Base-by-base conservation (phyloP, 2,329 filamentous ascomycete genomes). In the Karstenula rhodostoma region DNA sequence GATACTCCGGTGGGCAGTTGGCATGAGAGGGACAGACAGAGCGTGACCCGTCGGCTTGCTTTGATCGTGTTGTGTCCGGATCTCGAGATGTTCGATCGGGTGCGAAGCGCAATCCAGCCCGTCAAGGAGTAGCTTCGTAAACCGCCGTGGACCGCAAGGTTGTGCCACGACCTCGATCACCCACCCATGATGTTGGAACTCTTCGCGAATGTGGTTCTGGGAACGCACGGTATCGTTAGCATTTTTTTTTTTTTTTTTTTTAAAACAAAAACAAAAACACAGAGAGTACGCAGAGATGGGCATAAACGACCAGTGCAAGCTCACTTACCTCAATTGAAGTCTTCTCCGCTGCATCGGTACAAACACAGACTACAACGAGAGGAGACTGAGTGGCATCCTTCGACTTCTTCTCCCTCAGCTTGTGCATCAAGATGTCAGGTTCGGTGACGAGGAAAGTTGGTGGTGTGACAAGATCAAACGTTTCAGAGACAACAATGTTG, bases 101-200 rank as follows among this genome's bases (percentile, higher is more conserved):
- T 68, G 58, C n/a, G 50, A 53, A 13, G 68, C 64, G 15, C 67
- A 69, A 6, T 61, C 64, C 22, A 67, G 66, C 40, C 71, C 69
- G n/a, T 69, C 63, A 6, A 72, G 58, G 2, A 74, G 68, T 15
- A 64, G 58, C 5, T 66, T 64, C 15, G 68, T 67, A 12, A 74
- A 62, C 57, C 72, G 72, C 4, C 68, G 69, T 15, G 72, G 72
- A 35, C 72, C 72, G 32, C 71, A 73, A 9, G 72, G 72, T 58
- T 73, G 72, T 1, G 70, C 68, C 5, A 73, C 63, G 5, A 71
- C 58, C 44, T 74, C 70, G 22, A 61, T 59, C 12, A 67, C 62
- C 71, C 72, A 74, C 19, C 68, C 69, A n/a, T 69, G 53, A 32
- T 65, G 60, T 43, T 70, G 63, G 6, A 69, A 67, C n/a, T 71